Conservation (phyloP, 1,139 yeast genomes). For the Suhomyces anneliseae region DNA sequence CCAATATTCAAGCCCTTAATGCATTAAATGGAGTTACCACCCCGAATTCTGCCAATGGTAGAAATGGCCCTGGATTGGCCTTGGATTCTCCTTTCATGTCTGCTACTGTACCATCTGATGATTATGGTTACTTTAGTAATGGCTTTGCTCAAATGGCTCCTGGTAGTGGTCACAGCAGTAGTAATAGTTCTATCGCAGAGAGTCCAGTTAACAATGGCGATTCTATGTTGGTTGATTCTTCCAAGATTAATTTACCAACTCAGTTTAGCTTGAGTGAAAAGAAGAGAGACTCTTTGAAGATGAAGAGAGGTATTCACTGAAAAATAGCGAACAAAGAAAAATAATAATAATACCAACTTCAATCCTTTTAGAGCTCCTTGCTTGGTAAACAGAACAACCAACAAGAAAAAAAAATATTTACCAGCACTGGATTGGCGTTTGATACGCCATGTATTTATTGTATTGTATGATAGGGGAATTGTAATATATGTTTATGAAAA, state of each 20-base stretch:
- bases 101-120: constrained; percentile 43
- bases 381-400: too few species aligned
- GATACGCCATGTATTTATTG: background rate
- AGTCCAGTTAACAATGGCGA: constrained; percentile 17
- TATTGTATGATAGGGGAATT: background rate
- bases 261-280: constrained; percentile 44
- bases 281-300: constrained; percentile 48
- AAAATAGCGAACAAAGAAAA: too few species aligned
- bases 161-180: constrained; percentile 7
- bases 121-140: constrained; percentile 30
- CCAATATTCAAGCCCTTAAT: constrained; percentile 28
- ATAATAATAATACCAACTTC: too few species aligned
- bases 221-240: constrained; percentile 13
- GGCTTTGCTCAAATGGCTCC: constrained; percentile 16
- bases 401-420: too few species aligned
- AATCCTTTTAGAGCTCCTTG: too few species aligned
- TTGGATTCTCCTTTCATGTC: constrained; percentile 49
- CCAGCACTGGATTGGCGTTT: background rate
- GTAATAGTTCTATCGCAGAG: constrained; percentile 18
- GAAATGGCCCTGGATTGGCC: constrained; percentile 18
- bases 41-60: constrained; percentile 5
- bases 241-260: constrained; percentile 27
- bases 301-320: constrained; percentile 49
- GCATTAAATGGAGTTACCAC: constrained; percentile 23
- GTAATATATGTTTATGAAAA: background rate